Percentiles rank a stretch among this genome's conserved stretches.
Evolutionary conservation across 139 green algal species (phyloP).

Genomic region (Coccomyxa sp.): DNA sequence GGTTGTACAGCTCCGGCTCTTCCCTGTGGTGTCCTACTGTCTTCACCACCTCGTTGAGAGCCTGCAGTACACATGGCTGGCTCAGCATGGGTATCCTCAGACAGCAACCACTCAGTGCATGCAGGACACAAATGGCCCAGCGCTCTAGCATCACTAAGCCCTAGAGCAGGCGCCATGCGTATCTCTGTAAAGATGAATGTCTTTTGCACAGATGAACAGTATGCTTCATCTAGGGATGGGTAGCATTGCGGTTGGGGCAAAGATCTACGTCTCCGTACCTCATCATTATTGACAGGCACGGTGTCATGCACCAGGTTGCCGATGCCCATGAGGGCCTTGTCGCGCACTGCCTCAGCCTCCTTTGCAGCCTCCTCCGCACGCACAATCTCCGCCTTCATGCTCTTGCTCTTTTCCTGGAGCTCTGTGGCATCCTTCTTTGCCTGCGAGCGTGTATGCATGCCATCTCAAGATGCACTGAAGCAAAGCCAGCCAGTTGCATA

Average conservation of each 20-base stretch:
- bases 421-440: constrained; percentile 79
- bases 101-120: neutral
- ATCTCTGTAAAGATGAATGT: neutral
- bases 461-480: too few relatives aligned
- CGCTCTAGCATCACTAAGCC: neutral
- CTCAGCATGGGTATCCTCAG: neutral
- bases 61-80: constrained; percentile 35
- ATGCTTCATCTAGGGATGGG: too few relatives aligned
- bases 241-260: too few relatives aligned
- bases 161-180: too few relatives aligned
- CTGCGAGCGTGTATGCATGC: too few relatives aligned
- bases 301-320: constrained; percentile 97
- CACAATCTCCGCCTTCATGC: constrained; percentile 71
- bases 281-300: constrained; percentile 89
- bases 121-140: neutral
- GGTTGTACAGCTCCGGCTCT: constrained; percentile 82
- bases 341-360: constrained; percentile 51
- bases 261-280: too few relatives aligned
- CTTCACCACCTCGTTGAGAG: constrained; percentile 87
- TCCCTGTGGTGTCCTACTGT: constrained; percentile 50
- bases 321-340: constrained; percentile 75
- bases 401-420: constrained; percentile 81
- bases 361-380: constrained; percentile 66
- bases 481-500: too few relatives aligned
- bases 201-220: too few relatives aligned